Evolutionary conservation across 2,329 filamentous ascomycete genomes (phyloP), one percentile per base, ranked within the genome.

Genomic region (Penicillium palitans): DNA sequence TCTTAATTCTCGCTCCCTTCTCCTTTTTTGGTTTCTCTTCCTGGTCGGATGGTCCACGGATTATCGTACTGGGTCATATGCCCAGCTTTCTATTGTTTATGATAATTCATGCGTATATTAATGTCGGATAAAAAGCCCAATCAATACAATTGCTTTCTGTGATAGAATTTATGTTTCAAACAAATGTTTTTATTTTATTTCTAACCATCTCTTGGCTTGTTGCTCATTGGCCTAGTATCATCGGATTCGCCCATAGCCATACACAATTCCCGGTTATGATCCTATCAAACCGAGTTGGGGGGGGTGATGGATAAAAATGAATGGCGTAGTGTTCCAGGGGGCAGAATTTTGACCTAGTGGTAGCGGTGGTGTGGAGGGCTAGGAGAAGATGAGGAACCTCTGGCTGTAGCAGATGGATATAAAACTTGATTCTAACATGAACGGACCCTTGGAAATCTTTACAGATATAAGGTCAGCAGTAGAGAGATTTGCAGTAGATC

Each of bases 31-130:
- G 6, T 19, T 7, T 15, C 10, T 21, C 1, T 46, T 46, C 21
- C n/a, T 31, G 45, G 41, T 35, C 47, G 45, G 21, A 39, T 39
- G 42, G n/a, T 33, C 17, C 21, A 24, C 2, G 15, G 37, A 44
- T 46, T 31, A 48, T 25, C 54, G 39, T 42, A 52, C 46, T 55
- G 55, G 31, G 33, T 37, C n/a, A 58, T 49, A 41, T 61, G 50
- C 39, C 48, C 51, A 13, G 10, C 21, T 46, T 41, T 55, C 6
- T 42, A 25, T 9, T 42, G 45, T 51, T n/a, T 39, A 55, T 44
- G 37, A 42, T 51, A 55, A 29, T 37, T 19, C 1, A 21, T 27
- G 21, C 53, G 27, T 42, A 44, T 35, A 55, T 35, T 51, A 41
- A 55, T 49, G 19, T 42, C 17, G 7, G 7, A 24, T 8, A 35